phyloP scores from a whole-genome alignment of 176 grass and related monocot species.

The Ananas comosus region DNA sequence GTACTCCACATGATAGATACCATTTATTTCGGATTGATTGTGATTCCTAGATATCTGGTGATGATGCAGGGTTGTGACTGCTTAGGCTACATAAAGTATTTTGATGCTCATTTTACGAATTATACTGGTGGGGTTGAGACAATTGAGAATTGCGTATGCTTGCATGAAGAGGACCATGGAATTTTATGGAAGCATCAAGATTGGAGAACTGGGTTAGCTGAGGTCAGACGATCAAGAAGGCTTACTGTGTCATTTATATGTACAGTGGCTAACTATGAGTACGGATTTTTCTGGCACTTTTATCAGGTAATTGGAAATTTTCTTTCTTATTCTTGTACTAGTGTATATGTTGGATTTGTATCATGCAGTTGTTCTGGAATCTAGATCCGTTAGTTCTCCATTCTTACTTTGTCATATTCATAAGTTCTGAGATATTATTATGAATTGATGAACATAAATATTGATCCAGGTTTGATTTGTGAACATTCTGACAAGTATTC shows the following conservation, averaged over 20 bases:
- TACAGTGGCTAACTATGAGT: slow-evolving; percentile 98
- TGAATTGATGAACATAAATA: no score
- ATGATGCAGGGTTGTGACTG: slow-evolving; percentile 86
- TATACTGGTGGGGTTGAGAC: slow-evolving; percentile 94
- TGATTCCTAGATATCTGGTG: background rate
- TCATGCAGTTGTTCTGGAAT: background rate
- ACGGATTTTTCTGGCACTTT: slow-evolving; percentile 99
- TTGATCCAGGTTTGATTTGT: no score
- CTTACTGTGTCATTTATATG: slow-evolving; percentile 98
- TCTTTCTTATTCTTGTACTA: background rate
- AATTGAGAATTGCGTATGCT: slow-evolving; percentile 97
- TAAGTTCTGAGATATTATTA: no score
- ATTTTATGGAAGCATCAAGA: slow-evolving; percentile 99
- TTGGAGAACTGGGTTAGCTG: slow-evolving; percentile 97
- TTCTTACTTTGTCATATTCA: no score
- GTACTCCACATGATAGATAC: slow-evolving; percentile 1
- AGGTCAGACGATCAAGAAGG: slow-evolving; percentile 95
- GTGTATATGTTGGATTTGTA: slow-evolving; percentile 11
- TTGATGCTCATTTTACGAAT: slow-evolving; percentile 98
- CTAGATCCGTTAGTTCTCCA: no score
- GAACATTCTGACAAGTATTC: no score
- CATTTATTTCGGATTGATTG: slow-evolving; percentile 7
- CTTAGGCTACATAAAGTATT: slow-evolving; percentile 96
- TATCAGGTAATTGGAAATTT: slow-evolving; percentile 56
- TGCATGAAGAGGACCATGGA: slow-evolving; percentile 98